Evolutionary conservation across 805 yeast genomes (phyloP), one percentile per base, ranked within the genome.

Genomic region (Lipomyces sp.): DNA sequence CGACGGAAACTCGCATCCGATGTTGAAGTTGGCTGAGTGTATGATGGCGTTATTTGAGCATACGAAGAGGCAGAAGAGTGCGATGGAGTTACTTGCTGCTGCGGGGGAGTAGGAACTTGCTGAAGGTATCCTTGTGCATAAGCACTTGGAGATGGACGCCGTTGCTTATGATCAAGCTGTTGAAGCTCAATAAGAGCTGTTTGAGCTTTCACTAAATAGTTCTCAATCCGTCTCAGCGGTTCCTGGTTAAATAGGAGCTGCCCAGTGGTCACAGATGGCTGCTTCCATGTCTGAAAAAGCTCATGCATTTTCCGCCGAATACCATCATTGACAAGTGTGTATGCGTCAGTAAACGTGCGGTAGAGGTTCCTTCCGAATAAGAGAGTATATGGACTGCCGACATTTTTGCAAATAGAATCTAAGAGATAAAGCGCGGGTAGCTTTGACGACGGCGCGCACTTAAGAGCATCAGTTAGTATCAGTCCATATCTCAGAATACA

Each of bases 371-470:
- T 82, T 61, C 93, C 88, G 75, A 95, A 86, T 60, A 90, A 77
- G 5, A 87, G 82, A n/a, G 92, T 90, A 76, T 94, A 95, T 1
- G 98, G 98, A 67, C 87, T 84, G 7, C 98, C 97, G 39, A 91
- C 88, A 73, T 88, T 90, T 77, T 95, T 95, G 79, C 94, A 90
- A 58, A 95, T 90, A 18, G 98, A 92, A 77, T 95, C 98, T 64
- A 95, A 78, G 57, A 94, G 82, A 75, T 94, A 95, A 67, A 95
- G 82, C 3, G 95, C 87, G 73, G 85, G 95, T 58, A 95, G 82
- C 77, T 95, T 95, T 71, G 90, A 93, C 11, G 85, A 83, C 1
- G 98, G 98, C 2, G 90, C 84, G 73, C 95, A 87, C 76, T 77
- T 54, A 37, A 37, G 18, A 57, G 29, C 37, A 18, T 24, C 24